A percentile compares a stretch with the other conserved stretches of the same genome.
These are phyloP conservation scores for Alternaria novae-zelandiae DNA, from an alignment of 2,329 filamentous ascomycete species.

Conservation along the genomic window DNA sequence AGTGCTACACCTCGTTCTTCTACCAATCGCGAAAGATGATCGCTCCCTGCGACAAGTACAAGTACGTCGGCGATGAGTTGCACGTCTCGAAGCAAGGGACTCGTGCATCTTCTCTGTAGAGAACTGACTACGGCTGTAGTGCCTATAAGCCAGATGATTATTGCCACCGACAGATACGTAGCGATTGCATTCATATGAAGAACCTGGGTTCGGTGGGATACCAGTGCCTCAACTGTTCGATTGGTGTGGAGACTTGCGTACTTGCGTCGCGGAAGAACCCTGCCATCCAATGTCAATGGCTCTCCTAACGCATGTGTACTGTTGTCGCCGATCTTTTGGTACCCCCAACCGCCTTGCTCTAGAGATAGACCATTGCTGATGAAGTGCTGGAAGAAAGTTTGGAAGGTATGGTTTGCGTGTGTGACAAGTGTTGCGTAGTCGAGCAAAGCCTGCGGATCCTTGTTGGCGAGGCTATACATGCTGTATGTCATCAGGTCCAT, in stretches of 20 bases:
- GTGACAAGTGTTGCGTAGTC: slow-evolving; percentile 12
- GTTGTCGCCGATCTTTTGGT: slow-evolving; percentile 31
- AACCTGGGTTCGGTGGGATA: slow-evolving; percentile 21
- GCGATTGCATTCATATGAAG: slow-evolving; percentile 26
- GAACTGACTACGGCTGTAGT: slow-evolving; percentile 18
- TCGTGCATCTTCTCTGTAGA: slow-evolving; percentile 25
- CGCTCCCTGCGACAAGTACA: slow-evolving; percentile 31
- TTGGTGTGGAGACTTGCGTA: slow-evolving; percentile 14
- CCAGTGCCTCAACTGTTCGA: slow-evolving; percentile 10
- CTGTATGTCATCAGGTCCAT: slow-evolving; percentile 41
- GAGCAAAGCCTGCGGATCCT: slow-evolving; percentile 24
- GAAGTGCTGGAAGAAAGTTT: slow-evolving; percentile 30
- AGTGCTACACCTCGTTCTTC: slow-evolving; percentile 18
- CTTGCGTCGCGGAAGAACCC: not conserved
- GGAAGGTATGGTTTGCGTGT: slow-evolving; percentile 29
- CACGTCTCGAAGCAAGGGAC: slow-evolving; percentile 24
- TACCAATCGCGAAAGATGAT: slow-evolving; percentile 26
- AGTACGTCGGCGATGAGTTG: slow-evolving; percentile 33
- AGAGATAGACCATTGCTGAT: slow-evolving; percentile 12
- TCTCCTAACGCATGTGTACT: slow-evolving; percentile 5
- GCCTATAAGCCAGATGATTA: slow-evolving; percentile 28
- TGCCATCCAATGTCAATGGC: slow-evolving; percentile 7
- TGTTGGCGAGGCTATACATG: slow-evolving; percentile 34
- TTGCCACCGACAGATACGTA: slow-evolving; percentile 24
- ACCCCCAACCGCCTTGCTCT: slow-evolving; percentile 27